Evolutionary conservation across 2,329 filamentous ascomycete genomes (phyloP).

Genomic region (Stemphylium beticola): DNA sequence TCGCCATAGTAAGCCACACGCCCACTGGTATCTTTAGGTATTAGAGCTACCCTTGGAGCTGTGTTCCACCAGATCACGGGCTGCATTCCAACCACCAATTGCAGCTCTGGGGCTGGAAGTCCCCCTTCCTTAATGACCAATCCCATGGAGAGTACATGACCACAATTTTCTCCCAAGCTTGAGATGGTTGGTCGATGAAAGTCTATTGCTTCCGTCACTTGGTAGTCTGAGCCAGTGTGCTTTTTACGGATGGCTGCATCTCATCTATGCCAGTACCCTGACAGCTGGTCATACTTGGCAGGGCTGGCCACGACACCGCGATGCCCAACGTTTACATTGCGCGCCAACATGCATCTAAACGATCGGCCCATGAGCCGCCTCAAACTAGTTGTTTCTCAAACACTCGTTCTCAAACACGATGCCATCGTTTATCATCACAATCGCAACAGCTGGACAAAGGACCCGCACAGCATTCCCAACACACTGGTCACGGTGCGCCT

Average conservation of each 20-base stretch:
- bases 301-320: constrained; percentile 17
- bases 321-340: constrained; percentile 1
- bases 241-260: constrained; percentile 34
- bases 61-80: constrained; percentile 26
- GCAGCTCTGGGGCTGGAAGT: constrained; percentile 21
- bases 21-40: constrained; percentile 29
- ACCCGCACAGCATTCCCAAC: constrained; percentile 12
- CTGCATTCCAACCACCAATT: constrained; percentile 40
- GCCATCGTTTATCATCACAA: not conserved
- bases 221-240: constrained; percentile 21
- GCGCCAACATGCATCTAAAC: constrained; percentile 6
- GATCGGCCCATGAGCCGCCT: constrained; percentile 5
- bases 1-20: constrained; percentile 26
- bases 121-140: constrained; percentile 20
- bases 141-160: constrained; percentile 17
- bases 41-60: constrained; percentile 28
- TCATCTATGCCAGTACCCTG: constrained; percentile 25
- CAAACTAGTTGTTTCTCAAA: constrained; percentile 6
- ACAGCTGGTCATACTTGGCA: constrained; percentile 24
- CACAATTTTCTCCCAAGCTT: constrained; percentile 20
- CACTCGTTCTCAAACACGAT: constrained; percentile 4
- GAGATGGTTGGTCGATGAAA: constrained; percentile 17
- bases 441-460: constrained; percentile 7
- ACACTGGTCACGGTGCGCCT: constrained; percentile 15
- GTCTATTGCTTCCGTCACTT: constrained; percentile 17